These are phyloP conservation scores for Candida koratica DNA, from an alignment of 805 yeast species.

Conservation along the genomic window DNA sequence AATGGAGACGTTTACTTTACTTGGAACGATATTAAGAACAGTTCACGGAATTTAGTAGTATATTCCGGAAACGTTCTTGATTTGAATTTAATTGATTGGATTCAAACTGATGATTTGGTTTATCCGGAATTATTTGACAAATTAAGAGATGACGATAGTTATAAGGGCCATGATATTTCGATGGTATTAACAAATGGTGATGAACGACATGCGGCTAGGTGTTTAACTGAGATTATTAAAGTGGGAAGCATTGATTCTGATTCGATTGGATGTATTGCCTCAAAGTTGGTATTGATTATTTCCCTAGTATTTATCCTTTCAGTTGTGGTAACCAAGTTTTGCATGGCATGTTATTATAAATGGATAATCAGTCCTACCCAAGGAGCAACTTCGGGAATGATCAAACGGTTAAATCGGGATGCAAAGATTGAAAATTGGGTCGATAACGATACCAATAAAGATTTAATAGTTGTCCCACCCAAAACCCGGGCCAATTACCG, in stretches of 20 bases:
- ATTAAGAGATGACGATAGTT: conserved; percentile 48
- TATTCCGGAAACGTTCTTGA: conserved; percentile 89
- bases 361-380: conserved; percentile 73
- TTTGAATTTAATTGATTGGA: conserved; percentile 71
- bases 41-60: conserved; percentile 74
- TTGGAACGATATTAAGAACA: conserved; percentile 79
- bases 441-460: conserved; percentile 35
- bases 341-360: conserved; percentile 83
- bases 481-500: conserved; percentile 50
- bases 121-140: conserved; percentile 71
- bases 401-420: conserved; percentile 61
- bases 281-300: conserved; percentile 72
- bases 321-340: conserved; percentile 70
- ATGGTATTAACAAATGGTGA: conserved; percentile 60
- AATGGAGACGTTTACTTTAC: conserved; percentile 79
- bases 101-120: conserved; percentile 60
- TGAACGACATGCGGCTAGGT: conserved; percentile 71
- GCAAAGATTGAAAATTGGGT: conserved; percentile 83
- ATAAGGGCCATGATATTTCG: conserved; percentile 81
- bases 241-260: conserved; percentile 89
- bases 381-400: conserved; percentile 67
- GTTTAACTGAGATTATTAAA: conserved; percentile 78
- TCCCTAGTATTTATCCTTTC: conserved; percentile 83
- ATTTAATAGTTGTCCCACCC: conserved; percentile 46
- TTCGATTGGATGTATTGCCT: conserved; percentile 91